A percentile compares a stretch with the other conserved stretches of the same genome.
Conservation (phyloP, 192 early-diverging fungal genomes). For the Radiomyces spectabilis region DNA sequence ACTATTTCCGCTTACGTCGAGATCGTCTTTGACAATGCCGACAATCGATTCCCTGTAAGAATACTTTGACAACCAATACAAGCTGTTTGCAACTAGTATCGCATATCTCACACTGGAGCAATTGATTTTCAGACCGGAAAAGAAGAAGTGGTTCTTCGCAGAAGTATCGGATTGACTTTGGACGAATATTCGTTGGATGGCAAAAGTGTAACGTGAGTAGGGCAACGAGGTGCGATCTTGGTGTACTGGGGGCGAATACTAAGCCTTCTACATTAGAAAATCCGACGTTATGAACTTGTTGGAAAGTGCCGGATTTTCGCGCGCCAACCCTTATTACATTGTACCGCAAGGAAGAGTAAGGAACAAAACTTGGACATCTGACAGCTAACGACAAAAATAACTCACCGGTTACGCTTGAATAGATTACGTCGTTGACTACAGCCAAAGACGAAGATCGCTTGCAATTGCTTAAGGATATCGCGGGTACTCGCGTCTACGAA, state of each 20-base stretch:
- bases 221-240: background rate
- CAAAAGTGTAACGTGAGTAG: slow-evolving; percentile 73
- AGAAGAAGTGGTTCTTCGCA: slow-evolving; percentile 80
- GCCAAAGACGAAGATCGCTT: slow-evolving; percentile 89
- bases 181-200: slow-evolving; percentile 98
- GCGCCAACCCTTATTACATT: slow-evolving; percentile 98
- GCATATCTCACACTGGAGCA: background rate
- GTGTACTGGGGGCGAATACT: too few species aligned
- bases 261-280: slow-evolving; percentile 54
- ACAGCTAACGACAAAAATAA: background rate
- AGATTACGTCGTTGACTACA: slow-evolving; percentile 90
- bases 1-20: slow-evolving; percentile 96
- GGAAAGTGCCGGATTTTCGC: slow-evolving; percentile 93
- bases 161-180: slow-evolving; percentile 94
- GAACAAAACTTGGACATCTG: background rate
- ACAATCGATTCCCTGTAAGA: slow-evolving; percentile 85
- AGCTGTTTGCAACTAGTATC: too few species aligned
- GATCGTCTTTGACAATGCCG: slow-evolving; percentile 94
- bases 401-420: background rate
- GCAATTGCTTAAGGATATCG: slow-evolving; percentile 93
- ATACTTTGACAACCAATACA: background rate
- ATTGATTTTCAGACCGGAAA: slow-evolving; percentile 66
- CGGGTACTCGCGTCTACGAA: slow-evolving; percentile 95
- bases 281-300: slow-evolving; percentile 88
- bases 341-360: slow-evolving; percentile 92